These are phyloP conservation scores for Rhodotorula toruloides DNA, from an alignment of 768 basidiomycete genomes.

Conservation along the genomic window DNA sequence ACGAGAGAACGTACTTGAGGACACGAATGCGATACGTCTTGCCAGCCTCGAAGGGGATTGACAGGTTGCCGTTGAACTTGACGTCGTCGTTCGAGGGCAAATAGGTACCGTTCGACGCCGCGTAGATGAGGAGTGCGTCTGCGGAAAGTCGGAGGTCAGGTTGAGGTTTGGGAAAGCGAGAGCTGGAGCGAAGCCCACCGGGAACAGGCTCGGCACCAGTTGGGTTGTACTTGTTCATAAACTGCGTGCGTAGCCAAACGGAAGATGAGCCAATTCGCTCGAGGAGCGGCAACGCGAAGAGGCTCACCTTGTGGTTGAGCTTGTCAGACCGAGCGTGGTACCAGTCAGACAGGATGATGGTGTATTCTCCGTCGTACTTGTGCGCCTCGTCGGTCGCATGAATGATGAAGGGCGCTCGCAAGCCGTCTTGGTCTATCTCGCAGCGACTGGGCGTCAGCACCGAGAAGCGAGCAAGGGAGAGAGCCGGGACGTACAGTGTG, in stretches of 20 bases:
- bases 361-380: conserved; percentile 82
- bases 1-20: conserved; percentile 54
- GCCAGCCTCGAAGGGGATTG: conserved; percentile 74
- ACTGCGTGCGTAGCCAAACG: background rate
- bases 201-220: conserved; percentile 43
- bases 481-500: background rate
- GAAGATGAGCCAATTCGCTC: no score
- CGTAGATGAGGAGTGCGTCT: conserved; percentile 64
- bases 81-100: conserved; percentile 44
- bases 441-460: background rate
- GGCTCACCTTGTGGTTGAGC: conserved; percentile 53
- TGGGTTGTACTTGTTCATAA: conserved; percentile 55
- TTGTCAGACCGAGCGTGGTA: conserved; percentile 70
- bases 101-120: conserved; percentile 68
- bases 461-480: background rate
- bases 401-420: conserved; percentile 78
- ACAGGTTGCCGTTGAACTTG: conserved; percentile 72
- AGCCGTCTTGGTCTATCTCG: conserved; percentile 83
- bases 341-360: conserved; percentile 82
- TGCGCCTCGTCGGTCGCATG: conserved; percentile 54
- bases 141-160: conserved; percentile 52
- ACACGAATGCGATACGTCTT: conserved; percentile 86
- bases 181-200: background rate
- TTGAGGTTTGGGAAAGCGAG: background rate
- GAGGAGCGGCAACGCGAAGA: conserved; percentile 54